These are phyloP conservation scores for Gonium pectorale DNA, from an alignment of 139 green algal species.

Conservation along the genomic window DNA sequence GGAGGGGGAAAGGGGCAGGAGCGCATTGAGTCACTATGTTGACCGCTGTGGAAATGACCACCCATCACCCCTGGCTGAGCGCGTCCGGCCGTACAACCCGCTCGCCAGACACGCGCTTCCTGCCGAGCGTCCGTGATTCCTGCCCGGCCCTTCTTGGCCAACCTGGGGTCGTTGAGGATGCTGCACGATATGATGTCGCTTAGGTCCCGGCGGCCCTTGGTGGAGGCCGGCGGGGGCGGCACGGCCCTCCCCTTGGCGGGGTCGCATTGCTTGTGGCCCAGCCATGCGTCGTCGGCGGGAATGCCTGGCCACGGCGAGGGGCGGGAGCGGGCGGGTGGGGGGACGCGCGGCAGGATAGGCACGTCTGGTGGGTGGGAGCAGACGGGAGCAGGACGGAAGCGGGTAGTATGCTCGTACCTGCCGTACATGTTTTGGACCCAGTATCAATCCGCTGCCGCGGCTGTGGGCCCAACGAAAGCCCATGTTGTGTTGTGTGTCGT, in stretches of 20 bases:
- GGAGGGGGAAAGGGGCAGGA: not conserved
- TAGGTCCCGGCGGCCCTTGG: constrained; percentile 53
- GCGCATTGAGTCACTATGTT: not conserved
- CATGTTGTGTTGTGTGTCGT: too few species aligned
- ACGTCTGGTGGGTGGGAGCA: not conserved
- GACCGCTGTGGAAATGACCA: too few species aligned
- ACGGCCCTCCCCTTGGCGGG: constrained; percentile 52
- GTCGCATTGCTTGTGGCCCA: constrained; percentile 60
- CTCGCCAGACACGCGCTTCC: too few species aligned
- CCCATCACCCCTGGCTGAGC: too few species aligned
- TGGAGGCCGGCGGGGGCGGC: constrained; percentile 51
- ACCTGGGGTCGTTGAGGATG: constrained; percentile 40
- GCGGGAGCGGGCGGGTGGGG: not conserved
- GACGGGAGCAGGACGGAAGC: not conserved
- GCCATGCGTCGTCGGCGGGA: constrained; percentile 59
- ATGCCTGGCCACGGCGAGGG: constrained; percentile 35
- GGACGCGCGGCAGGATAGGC: too few species aligned
- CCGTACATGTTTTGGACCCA: too few species aligned
- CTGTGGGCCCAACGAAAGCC: too few species aligned
- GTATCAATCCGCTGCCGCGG: too few species aligned
- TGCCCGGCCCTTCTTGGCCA: too few species aligned
- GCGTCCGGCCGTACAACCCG: too few species aligned
- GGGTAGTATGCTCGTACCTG: too few species aligned
- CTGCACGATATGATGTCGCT: constrained; percentile 37
- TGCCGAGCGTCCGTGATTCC: too few species aligned